Conservation (phyloP, 2,329 filamentous ascomycete species). For the Metarhizium guizhouense region DNA sequence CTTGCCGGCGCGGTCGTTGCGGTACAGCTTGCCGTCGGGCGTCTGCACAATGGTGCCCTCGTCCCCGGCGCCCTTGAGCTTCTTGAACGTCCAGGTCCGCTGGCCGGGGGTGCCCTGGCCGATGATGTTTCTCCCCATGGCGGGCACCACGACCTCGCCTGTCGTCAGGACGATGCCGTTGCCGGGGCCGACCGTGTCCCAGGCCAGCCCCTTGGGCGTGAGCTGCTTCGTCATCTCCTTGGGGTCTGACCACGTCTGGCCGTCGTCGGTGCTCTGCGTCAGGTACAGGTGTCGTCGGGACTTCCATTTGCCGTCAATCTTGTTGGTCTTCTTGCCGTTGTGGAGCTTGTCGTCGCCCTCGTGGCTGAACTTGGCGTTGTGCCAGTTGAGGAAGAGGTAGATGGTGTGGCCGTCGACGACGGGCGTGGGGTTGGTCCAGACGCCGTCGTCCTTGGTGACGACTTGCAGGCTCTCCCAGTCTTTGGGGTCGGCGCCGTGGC, state of each 20-base stretch:
- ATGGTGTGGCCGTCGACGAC: conserved; percentile 20
- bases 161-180: conserved; percentile 12
- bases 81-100: conserved; percentile 12
- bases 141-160: conserved; percentile 14
- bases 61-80: conserved; percentile 8
- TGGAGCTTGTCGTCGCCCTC: conserved; percentile 13
- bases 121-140: conserved; percentile 15
- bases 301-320: conserved; percentile 13
- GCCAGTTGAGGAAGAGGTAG: conserved; percentile 22
- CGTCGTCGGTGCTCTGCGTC: conserved; percentile 15
- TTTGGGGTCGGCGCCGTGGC: conserved; percentile 10
- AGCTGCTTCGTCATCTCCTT: conserved; percentile 13
- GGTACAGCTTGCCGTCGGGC: conserved; percentile 10
- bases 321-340: conserved; percentile 12
- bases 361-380: conserved; percentile 17
- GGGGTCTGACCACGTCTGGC: conserved; percentile 14
- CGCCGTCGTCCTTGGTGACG: conserved; percentile 13
- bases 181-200: conserved; percentile 16
- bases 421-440: conserved; percentile 21
- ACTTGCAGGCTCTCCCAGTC: conserved; percentile 18
- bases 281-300: conserved; percentile 16
- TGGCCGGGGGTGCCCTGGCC: conserved; percentile 12
- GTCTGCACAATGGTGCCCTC: conserved; percentile 13
- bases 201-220: conserved; percentile 10
- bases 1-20: conserved; percentile 9